Percentiles rank a stretch among this genome's conserved stretches.
phyloP scores from a whole-genome alignment of 371 early-diverging fungal genomes.

The Capillidium rhysosporum region DNA sequence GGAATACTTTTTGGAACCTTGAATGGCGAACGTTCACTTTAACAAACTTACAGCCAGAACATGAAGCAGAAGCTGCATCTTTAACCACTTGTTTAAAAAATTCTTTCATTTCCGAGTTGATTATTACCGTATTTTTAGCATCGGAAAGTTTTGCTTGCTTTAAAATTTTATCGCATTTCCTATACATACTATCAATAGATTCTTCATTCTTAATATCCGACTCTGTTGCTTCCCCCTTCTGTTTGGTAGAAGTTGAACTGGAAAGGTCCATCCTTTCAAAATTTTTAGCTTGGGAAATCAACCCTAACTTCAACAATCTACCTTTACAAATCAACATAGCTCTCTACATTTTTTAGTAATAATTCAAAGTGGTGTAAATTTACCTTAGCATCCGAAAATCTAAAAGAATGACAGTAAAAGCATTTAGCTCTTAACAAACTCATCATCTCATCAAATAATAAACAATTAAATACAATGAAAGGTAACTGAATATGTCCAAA shows the following conservation, averaged over 20 bases:
- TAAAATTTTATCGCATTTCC: background rate
- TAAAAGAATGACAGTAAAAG: slow-evolving; percentile 76
- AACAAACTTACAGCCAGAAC: slow-evolving; percentile 18
- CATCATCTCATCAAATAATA: slow-evolving; percentile 77
- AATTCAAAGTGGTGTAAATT: background rate
- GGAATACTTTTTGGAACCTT: slow-evolving; percentile 71
- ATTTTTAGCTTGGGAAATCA: slow-evolving; percentile 61
- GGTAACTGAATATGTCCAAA: slow-evolving; percentile 99
- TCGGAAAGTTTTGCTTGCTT: slow-evolving; percentile 8
- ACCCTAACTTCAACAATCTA: slow-evolving; percentile 48
- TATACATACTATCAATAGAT: slow-evolving; percentile 20
- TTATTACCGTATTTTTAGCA: slow-evolving; percentile 19
- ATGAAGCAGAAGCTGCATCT: background rate
- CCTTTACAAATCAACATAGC: slow-evolving; percentile 34
- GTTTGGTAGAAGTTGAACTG: slow-evolving; percentile 16
- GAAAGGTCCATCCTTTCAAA: slow-evolving; percentile 38
- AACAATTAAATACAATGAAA: slow-evolving; percentile 88
- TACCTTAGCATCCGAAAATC: slow-evolving; percentile 23
- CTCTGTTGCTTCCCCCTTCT: slow-evolving; percentile 23
- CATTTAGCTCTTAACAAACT: slow-evolving; percentile 76
- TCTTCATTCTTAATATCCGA: slow-evolving; percentile 18
- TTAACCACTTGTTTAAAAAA: background rate
- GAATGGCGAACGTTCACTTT: slow-evolving; percentile 67
- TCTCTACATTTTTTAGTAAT: slow-evolving; percentile 12
- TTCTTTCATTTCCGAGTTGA: background rate